Base-by-base conservation (phyloP, 495 filamentous ascomycete genomes). In the Podospora fimiseda region DNA sequence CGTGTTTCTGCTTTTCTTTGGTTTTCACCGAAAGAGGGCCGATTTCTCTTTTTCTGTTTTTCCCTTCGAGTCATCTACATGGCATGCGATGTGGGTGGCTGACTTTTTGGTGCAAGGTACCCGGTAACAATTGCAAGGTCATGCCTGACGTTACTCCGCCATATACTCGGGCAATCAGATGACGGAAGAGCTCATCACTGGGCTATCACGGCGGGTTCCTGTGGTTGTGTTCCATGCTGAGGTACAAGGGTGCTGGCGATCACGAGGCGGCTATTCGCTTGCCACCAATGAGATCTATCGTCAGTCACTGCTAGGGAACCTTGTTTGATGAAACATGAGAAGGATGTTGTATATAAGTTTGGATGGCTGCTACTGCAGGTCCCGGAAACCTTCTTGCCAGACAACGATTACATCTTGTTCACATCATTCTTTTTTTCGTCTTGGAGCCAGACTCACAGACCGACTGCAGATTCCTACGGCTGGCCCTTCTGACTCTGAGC, bases 261-360 rank as follows among this genome's bases (percentile, higher is more conserved):
- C 48, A 33, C 40, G 51, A 48, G 64, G 62, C 64, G 62, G 59
- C 56, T 62, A 58, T 51, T 14, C 9, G 47, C 57, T 57, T 41
- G 60, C 62, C 62, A 64, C 61, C 51, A 59, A 47, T 52, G 42
- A 41, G 21, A 20, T 45, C 11, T 51, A 40, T 24, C 49, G 39
- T 44, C 58, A 51, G 40, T 27, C n/a, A 22, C 39, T 27, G 18
- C 39, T 45, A 47, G 27, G 57, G 19, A 24, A 42, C 60, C 46
- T 33, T 54, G 59, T 47, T 16, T 49, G 46, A 43, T 52, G 58
- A 61, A 51, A 61, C 54, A 53, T 33, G 54, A 40, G 37, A 51
- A 33, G 37, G 51, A 52, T 49, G 50, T 44, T 33, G 30, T 39
- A 52, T 66, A 66, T 66, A 66, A 66, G 61, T 56, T 52, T 44